Evolutionary conservation across 2,329 filamentous ascomycete species (phyloP).

Genomic region (Aureobasidium zeae): DNA sequence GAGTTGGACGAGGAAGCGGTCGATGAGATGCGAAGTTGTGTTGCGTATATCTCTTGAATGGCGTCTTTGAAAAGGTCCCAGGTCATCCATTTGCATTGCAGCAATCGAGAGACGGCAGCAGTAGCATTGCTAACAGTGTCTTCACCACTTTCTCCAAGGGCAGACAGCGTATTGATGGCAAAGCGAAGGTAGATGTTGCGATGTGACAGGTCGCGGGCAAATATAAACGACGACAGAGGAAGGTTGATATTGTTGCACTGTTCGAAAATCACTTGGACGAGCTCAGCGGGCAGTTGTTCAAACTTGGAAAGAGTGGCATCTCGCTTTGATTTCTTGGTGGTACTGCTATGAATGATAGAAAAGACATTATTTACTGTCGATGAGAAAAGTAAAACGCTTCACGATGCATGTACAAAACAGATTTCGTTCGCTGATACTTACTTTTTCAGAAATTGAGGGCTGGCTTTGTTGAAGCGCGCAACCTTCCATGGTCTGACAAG

Average conservation of each 20-base stretch:
- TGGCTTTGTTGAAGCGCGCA: constrained; percentile 14
- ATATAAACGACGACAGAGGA: constrained; percentile 23
- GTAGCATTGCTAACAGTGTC: constrained; percentile 1
- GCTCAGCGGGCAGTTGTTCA: constrained; percentile 29
- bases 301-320: constrained; percentile 21
- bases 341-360: constrained; percentile 8
- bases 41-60: constrained; percentile 14
- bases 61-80: constrained; percentile 26
- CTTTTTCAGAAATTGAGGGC: constrained; percentile 11
- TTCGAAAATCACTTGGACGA: constrained; percentile 29
- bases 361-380: constrained; percentile 14
- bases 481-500: constrained; percentile 9
- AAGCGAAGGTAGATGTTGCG: constrained; percentile 24
- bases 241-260: constrained; percentile 26
- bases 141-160: not conserved
- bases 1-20: constrained; percentile 18
- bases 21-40: constrained; percentile 15
- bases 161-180: constrained; percentile 20
- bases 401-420: too few relatives aligned
- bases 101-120: constrained; percentile 20
- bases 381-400: constrained; percentile 1
- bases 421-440: constrained; percentile 15
- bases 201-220: constrained; percentile 26
- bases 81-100: constrained; percentile 29
- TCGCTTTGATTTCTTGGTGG: constrained; percentile 10